Base-by-base conservation (phyloP, 768 basidiomycete species). In the Mycena belliarum region DNA sequence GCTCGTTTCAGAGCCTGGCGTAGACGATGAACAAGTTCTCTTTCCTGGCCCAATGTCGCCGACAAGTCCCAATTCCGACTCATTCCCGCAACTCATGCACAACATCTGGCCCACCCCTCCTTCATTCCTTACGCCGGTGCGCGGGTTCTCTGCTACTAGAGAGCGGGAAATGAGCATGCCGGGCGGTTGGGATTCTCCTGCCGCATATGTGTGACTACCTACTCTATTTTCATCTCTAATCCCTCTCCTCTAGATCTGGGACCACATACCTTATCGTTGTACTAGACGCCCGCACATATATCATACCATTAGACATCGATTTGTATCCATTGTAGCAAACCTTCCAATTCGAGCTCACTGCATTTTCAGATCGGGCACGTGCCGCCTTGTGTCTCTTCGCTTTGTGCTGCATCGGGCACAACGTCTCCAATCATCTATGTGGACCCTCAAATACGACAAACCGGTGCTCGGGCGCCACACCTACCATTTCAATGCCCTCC, bases 141-240 rank as follows among this genome's bases (percentile, higher is more conserved):
- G 46, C 20, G 50, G 20, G 10, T 52, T 48, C 46, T 52, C 46
- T 21, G 53, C 29, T 6, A 58, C 56, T 26, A 52, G 61, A 54
- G 60, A 60, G 42, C 59, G 67, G 38, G 74, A 77, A 59, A 60
- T 66, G 60, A 72, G 71, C 44, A 78, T 78, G 76, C 76, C 76
- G 32, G 75, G 76, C 16, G 73, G 72, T 45, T 79, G 77, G 44
- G 45, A 56, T 41, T 56, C 52, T 8, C 55, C 48, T 32, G 57
- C 50, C 16, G 23, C 25, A 35, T 29, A 42, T 28, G 35, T 24
- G 26, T 46, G 55, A 49, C 24, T 20, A 41, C 23, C 28, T 46
- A 46, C 42, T 46, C 28, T 32, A 18, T 8, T 10, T n/a, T 6
- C 18, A 49, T 45, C n/a, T 42, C 29, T 59, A 55, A 52, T 52